These are phyloP conservation scores for Cercospora sesami DNA, from an alignment of 2,329 filamentous ascomycete genomes.

Conservation along the genomic window DNA sequence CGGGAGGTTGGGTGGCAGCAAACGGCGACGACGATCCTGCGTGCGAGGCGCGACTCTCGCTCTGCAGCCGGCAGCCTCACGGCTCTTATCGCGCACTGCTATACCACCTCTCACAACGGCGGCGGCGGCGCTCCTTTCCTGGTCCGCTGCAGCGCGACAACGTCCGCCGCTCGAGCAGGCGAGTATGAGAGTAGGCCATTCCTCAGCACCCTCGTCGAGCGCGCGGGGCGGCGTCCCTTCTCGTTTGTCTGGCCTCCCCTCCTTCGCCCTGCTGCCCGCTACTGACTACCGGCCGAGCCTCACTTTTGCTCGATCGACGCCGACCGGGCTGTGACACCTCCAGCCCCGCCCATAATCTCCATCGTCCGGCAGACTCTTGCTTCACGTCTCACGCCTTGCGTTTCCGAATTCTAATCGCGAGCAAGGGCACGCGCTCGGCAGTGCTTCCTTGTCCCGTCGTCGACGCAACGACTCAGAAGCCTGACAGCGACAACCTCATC, in stretches of 20 bases:
- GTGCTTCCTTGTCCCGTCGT: conserved; percentile 27
- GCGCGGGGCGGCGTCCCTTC: background rate
- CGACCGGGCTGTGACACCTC: conserved; percentile 21
- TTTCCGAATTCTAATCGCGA: conserved; percentile 31
- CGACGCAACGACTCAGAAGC: conserved; percentile 22
- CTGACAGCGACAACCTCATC: conserved; percentile 20
- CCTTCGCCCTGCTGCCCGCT: background rate
- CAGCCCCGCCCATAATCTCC: conserved; percentile 24
- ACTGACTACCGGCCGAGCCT: conserved; percentile 19
- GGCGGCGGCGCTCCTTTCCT: conserved; percentile 1
- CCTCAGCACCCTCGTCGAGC: background rate
- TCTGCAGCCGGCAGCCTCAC: background rate
- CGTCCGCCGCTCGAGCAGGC: background rate
- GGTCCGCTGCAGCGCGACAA: conserved; percentile 3
- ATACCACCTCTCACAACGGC: conserved; percentile 4
- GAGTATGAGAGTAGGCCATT: conserved; percentile 4
- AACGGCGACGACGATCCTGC: conserved; percentile 26
- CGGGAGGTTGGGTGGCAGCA: conserved; percentile 29
- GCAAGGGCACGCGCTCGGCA: conserved; percentile 29
- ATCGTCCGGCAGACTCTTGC: conserved; percentile 25
- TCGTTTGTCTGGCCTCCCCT: background rate
- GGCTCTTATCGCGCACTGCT: conserved; percentile 9
- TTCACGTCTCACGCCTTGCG: conserved; percentile 33
- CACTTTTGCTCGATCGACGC: conserved; percentile 24
- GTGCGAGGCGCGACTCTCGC: background rate